Evolutionary conservation across 2,329 filamentous ascomycete species (phyloP).

Genomic region (Verticillium zaregamsianum): DNA sequence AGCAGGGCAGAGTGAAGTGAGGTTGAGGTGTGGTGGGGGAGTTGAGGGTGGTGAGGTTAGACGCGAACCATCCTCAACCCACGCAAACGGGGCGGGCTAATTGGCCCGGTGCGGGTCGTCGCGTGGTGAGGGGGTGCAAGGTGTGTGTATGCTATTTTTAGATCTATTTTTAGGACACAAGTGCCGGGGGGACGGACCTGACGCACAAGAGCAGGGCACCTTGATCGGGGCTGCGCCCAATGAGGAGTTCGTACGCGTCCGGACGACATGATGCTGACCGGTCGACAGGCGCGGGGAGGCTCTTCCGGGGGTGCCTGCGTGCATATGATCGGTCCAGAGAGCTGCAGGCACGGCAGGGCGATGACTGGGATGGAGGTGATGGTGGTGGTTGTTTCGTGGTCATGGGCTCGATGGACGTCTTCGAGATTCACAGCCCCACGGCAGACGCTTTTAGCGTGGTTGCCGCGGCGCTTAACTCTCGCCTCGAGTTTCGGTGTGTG

Average conservation of each 20-base stretch:
- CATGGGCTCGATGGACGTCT: neutral
- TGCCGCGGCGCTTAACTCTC: neutral
- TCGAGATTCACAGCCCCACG: neutral
- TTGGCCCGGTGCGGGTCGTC: conserved; percentile 3
- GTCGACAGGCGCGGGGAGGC: neutral
- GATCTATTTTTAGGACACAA: neutral
- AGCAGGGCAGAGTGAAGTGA: neutral
- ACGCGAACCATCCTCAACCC: conserved; percentile 4
- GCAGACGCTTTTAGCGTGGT: neutral
- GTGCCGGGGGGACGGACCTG: neutral
- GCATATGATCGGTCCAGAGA: neutral
- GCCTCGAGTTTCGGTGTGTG: neutral
- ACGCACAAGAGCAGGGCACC: neutral
- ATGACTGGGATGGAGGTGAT: neutral
- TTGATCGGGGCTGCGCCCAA: neutral
- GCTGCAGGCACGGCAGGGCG: neutral
- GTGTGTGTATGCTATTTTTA: neutral
- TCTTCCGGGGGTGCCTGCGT: neutral
- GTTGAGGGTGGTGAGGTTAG: neutral
- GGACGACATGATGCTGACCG: neutral
- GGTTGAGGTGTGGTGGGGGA: conserved; percentile 1
- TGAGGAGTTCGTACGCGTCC: neutral
- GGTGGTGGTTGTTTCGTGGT: neutral
- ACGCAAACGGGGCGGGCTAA: conserved; percentile 2
- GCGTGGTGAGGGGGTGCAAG: neutral